A percentile compares a stretch with the other conserved stretches of the same genome.
Conservation (phyloP, 2,329 filamentous ascomycete species). For the Xylariaceae sp. region DNA sequence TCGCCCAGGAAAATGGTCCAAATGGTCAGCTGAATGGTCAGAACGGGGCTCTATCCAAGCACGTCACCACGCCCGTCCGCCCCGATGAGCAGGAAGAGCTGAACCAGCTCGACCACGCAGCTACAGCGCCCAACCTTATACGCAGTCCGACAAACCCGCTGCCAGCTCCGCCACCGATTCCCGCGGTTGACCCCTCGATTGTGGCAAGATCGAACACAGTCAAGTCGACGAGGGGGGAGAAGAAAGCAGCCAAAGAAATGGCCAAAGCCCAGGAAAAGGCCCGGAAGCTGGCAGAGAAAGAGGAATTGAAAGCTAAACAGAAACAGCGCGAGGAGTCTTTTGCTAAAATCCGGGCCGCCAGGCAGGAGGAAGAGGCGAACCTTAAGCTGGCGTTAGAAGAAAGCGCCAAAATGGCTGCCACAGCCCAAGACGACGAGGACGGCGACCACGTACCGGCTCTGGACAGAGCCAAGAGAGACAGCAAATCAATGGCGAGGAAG, state of each 20-base stretch:
- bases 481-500: conserved; percentile 75
- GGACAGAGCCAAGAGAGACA: conserved; percentile 64
- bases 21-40: conserved; percentile 43
- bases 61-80: conserved; percentile 46
- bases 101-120: conserved; percentile 60
- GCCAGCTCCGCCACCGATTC: conserved; percentile 20
- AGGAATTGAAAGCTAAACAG: conserved; percentile 41
- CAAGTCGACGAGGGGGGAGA: conserved; percentile 55
- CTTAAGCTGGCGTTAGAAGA: conserved; percentile 56
- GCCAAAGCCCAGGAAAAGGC: conserved; percentile 34
- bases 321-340: conserved; percentile 38
- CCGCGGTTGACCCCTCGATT: conserved; percentile 9
- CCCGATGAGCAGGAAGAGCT: conserved; percentile 50
- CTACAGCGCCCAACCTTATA: conserved; percentile 52
- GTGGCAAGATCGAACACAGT: conserved; percentile 25
- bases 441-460: conserved; percentile 40
- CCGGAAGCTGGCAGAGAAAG: conserved; percentile 43
- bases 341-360: conserved; percentile 33
- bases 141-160: conserved; percentile 23
- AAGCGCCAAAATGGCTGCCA: conserved; percentile 51
- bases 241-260: conserved; percentile 53
- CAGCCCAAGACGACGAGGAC: conserved; percentile 50
- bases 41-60: conserved; percentile 43
- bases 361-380: conserved; percentile 48
- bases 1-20: conserved; percentile 47